phyloP scores from a whole-genome alignment of 108 stramenopile genomes.

The Cyclotella atomus region DNA sequence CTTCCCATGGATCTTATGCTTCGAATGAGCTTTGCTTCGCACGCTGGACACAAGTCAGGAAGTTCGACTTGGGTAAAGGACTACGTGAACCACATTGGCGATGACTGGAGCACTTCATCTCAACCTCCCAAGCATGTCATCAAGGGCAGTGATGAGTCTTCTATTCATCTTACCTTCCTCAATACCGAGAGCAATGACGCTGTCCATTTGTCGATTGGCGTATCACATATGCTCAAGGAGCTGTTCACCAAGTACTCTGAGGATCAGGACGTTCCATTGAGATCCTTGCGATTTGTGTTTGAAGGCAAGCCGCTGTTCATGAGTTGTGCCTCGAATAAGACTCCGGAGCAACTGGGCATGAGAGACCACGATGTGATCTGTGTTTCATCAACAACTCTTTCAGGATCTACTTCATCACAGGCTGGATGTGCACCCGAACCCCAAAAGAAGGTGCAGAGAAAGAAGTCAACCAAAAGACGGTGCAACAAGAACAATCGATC shows the following conservation, averaged over 20 bases:
- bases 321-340: constrained; percentile 17
- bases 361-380: constrained; percentile 13
- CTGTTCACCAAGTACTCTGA: constrained; percentile 16
- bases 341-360: constrained; percentile 15
- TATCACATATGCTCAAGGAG: constrained; percentile 8
- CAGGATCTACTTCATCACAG: background rate
- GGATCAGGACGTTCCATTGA: constrained; percentile 13
- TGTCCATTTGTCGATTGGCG: constrained; percentile 4
- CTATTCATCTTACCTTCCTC: constrained; percentile 1
- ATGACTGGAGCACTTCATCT: constrained; percentile 10
- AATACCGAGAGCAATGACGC: background rate
- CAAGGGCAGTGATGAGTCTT: background rate
- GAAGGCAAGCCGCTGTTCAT: constrained; percentile 16
- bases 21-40: constrained; percentile 19
- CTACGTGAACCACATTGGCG: constrained; percentile 5
- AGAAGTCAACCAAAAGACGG: background rate
- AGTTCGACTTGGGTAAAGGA: background rate
- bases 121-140: background rate
- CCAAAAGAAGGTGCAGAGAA: background rate
- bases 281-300: constrained; percentile 10
- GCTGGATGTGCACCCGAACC: background rate
- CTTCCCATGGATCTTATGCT: background rate
- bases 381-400: background rate
- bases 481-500: background rate
- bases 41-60: background rate